A percentile compares a stretch with the other conserved stretches of the same genome.
Evolutionary conservation across 169 alveolate genomes (phyloP).

Genomic region (Eimeria praecox): DNA sequence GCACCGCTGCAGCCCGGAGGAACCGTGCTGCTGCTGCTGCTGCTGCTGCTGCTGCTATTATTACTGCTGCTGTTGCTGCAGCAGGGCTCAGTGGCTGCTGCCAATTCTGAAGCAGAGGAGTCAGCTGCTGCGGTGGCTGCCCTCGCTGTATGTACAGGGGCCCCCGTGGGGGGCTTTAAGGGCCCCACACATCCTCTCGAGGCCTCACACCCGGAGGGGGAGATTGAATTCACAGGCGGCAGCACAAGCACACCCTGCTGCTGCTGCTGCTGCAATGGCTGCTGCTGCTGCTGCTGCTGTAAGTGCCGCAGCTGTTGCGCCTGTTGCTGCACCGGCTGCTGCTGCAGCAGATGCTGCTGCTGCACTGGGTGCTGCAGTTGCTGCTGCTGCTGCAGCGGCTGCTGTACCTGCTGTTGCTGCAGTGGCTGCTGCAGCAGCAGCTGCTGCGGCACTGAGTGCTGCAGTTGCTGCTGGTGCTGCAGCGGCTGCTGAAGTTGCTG

Average conservation of each 20-base stretch:
- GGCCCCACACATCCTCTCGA: neutral
- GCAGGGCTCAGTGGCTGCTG: constrained; percentile 1
- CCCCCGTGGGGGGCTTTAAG: neutral
- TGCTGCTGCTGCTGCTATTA: neutral
- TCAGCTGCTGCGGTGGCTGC: neutral
- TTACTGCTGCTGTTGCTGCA: constrained; percentile 23
- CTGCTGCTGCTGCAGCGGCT: neutral
- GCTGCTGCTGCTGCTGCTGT: neutral
- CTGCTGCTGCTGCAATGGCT: neutral
- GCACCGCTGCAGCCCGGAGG: neutral
- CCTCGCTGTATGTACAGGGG: neutral
- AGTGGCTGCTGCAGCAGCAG: neutral
- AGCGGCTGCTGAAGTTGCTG: neutral
- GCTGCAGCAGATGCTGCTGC: neutral
- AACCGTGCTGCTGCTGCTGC: neutral
- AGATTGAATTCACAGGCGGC: neutral
- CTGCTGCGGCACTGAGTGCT: neutral
- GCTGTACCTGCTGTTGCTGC: too few species aligned
- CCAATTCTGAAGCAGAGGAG: neutral
- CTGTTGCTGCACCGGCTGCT: neutral
- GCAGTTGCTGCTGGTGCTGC: neutral
- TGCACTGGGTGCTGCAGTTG: neutral
- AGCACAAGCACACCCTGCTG: too few species aligned
- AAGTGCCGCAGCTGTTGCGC: neutral
- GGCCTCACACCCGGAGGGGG: neutral